Conservation (phyloP, 345 rosid genomes). For the Rubroshorea leprosula region DNA sequence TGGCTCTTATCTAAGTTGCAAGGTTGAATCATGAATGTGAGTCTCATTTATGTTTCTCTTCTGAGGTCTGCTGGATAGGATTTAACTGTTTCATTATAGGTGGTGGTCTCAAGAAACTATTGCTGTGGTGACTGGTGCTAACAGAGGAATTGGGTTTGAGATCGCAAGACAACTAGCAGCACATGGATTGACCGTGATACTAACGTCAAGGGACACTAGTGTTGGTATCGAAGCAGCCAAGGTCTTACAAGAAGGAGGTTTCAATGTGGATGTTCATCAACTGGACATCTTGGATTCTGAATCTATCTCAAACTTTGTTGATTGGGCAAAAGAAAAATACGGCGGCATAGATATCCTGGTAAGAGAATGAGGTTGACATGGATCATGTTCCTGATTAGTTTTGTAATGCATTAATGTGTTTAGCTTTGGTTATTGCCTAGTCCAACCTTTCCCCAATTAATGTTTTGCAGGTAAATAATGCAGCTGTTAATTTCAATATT, state of each 20-base stretch:
- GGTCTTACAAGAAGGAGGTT: slow-evolving; percentile 66
- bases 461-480: slow-evolving; percentile 67
- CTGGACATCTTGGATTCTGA: slow-evolving; percentile 52
- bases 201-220: slow-evolving; percentile 60
- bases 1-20: too few species aligned
- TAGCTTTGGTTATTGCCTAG: neutral
- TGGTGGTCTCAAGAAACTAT: slow-evolving; percentile 86
- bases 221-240: slow-evolving; percentile 76
- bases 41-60: too few species aligned
- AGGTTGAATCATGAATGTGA: too few species aligned
- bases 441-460: neutral
- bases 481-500: slow-evolving; percentile 70
- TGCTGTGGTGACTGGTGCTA: slow-evolving; percentile 81
- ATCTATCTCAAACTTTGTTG: slow-evolving; percentile 50
- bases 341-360: slow-evolving; percentile 72
- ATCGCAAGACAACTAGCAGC: slow-evolving; percentile 66
- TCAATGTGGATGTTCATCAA: slow-evolving; percentile 64
- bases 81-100: slow-evolving; percentile 25
- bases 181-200: slow-evolving; percentile 66
- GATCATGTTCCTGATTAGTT: too few species aligned
- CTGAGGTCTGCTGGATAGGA: too few species aligned
- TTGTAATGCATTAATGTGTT: neutral
- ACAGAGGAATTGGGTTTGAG: slow-evolving; percentile 88
- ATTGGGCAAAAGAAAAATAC: slow-evolving; percentile 52
- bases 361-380: slow-evolving; percentile 4